phyloP scores from a whole-genome alignment of 1,284 basidiomycete species.

The Apiotrichum sp. region DNA sequence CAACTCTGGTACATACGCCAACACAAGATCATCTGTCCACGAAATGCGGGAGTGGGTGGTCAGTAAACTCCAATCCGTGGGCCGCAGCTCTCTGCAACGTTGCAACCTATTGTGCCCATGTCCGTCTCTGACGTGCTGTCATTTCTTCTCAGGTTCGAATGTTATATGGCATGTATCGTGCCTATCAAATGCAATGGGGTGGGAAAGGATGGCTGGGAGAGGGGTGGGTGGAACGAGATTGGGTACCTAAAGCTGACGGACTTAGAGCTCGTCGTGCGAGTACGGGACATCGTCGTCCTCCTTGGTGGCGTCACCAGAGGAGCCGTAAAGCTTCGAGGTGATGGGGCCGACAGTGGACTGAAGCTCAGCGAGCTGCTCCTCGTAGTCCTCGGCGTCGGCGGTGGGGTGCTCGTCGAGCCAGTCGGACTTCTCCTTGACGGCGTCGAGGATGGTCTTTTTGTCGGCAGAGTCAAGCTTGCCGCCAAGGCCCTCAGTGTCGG shows the following conservation, averaged over 20 bases:
- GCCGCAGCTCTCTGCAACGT: too few relatives aligned
- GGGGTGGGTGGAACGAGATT: neutral
- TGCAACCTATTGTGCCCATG: too few relatives aligned
- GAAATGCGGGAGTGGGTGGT: too few relatives aligned
- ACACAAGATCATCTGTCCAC: too few relatives aligned
- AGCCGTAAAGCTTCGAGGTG: slow-evolving; percentile 70
- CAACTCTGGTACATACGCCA: too few relatives aligned
- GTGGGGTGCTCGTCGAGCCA: slow-evolving; percentile 80
- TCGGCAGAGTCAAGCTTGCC: slow-evolving; percentile 81
- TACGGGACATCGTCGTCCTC: slow-evolving; percentile 34
- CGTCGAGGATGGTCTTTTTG: slow-evolving; percentile 76
- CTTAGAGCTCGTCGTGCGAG: slow-evolving; percentile 48
- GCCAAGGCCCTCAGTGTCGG: slow-evolving; percentile 80
- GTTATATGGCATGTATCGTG: neutral
- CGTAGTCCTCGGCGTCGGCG: slow-evolving; percentile 78
- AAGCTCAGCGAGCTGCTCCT: slow-evolving; percentile 79
- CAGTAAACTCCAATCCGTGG: too few relatives aligned
- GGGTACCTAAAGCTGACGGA: neutral
- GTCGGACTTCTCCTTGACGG: slow-evolving; percentile 81
- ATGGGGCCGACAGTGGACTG: slow-evolving; percentile 66
- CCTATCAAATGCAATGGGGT: slow-evolving; percentile 2
- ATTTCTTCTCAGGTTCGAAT: neutral
- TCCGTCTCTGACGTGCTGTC: too few relatives aligned
- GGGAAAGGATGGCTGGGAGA: neutral
- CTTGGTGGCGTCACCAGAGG: slow-evolving; percentile 34